Base-by-base conservation (phyloP, 768 basidiomycete species). In the Lactarius psammicola region DNA sequence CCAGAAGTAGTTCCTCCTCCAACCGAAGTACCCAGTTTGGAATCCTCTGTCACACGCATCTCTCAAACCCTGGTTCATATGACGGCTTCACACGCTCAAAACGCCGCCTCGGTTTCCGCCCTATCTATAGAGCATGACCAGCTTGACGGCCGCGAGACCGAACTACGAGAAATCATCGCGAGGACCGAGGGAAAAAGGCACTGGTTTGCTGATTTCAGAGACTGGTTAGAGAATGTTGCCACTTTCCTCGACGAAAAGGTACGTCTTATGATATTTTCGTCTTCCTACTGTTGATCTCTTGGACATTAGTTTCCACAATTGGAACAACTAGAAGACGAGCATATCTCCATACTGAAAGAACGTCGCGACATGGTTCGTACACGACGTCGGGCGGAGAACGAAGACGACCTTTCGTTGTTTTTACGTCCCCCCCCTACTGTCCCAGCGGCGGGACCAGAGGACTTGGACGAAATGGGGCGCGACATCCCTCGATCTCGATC, bases 231-330 rank as follows among this genome's bases (percentile, higher is more conserved):
- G 74, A 84, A 84, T 65, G 84, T 94, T 8, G 93, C 90, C 4
- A 83, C 83, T n/a, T 94, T 95, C 74, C 78, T 95, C 23, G 93
- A 95, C 71, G 90, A 91, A 77, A 95, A 95, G 86, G 92, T 90
- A 23, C 4, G 76, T 56, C 56, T 20, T 2, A n/a, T 51, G 30
- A n/a, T 23, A 8, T 4, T 40, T 28, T 60, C 68, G 6, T 56
- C 62, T 31, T 28, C 44, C 17, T 28, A 26, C 59, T 23, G 54
- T 66, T 73, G 66, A 65, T 57, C 13, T 58, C 64, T 56, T 53
- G 34, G 54, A n/a, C 54, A 20, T 10, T 68, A 95, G 93, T 93
- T 85, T 70, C 92, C 92, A 8, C 76, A 79, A 40, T 80, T 95
- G 15, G 93, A 94, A 74, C 85, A 83, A 66, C 79, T 94, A 9